Evolutionary conservation across 768 basidiomycete species (phyloP).

Genomic region (Kwoniella heveanensis): DNA sequence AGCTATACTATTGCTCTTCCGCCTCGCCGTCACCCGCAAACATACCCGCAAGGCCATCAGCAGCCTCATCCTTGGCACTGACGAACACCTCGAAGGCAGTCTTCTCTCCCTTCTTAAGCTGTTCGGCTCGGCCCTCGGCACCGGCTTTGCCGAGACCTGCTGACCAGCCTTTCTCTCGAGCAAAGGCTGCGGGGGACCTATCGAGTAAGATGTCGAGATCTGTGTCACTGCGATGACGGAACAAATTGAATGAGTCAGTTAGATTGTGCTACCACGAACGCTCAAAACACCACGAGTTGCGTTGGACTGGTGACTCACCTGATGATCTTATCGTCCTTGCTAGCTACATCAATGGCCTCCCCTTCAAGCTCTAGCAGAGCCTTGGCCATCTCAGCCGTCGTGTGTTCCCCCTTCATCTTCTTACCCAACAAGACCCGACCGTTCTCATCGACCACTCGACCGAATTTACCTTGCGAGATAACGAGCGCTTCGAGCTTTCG

Average conservation of each 20-base stretch:
- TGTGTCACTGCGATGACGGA: constrained; percentile 61
- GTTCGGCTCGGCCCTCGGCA: constrained; percentile 29
- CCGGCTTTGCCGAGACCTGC: constrained; percentile 46
- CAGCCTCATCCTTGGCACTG: constrained; percentile 50
- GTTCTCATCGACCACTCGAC: constrained; percentile 65
- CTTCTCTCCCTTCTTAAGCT: constrained; percentile 48
- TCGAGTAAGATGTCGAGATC: constrained; percentile 82
- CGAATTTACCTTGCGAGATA: constrained; percentile 92
- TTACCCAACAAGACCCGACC: constrained; percentile 55
- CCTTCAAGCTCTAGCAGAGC: constrained; percentile 75
- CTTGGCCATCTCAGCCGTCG: constrained; percentile 77
- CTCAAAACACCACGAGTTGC: not conserved
- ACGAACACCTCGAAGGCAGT: constrained; percentile 54
- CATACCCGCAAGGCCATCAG: constrained; percentile 49
- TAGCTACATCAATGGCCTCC: constrained; percentile 85
- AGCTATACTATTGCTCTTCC: constrained; percentile 40
- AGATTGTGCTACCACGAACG: not conserved
- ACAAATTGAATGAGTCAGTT: not conserved
- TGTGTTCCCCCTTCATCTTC: constrained; percentile 61
- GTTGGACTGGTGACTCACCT: constrained; percentile 29
- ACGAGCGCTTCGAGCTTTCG: constrained; percentile 90
- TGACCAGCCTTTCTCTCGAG: constrained; percentile 52
- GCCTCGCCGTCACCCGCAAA: constrained; percentile 48
- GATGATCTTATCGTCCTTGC: constrained; percentile 72
- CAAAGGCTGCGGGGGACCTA: constrained; percentile 58